These are phyloP conservation scores for Boletus subparvulus DNA, from an alignment of 768 basidiomycete species.

Conservation along the genomic window DNA sequence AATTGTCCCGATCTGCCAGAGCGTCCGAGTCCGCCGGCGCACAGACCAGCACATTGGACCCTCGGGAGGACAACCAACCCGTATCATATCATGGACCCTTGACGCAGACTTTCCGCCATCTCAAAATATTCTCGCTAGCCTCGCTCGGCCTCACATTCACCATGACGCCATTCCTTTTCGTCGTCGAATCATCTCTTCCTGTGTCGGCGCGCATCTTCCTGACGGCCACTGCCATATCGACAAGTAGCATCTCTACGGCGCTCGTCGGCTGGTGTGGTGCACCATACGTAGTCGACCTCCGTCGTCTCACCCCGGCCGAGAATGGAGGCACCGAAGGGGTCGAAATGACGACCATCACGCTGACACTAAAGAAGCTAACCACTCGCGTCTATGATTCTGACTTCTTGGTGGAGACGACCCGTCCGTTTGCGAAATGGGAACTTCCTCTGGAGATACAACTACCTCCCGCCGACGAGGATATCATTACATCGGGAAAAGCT, in stretches of 20 bases:
- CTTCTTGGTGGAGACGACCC: slow-evolving; percentile 63
- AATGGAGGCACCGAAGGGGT: slow-evolving; percentile 51
- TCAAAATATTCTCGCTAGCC: slow-evolving; percentile 82
- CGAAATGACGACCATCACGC: slow-evolving; percentile 67
- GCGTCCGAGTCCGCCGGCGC: neutral
- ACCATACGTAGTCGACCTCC: slow-evolving; percentile 71
- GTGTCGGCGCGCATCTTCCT: slow-evolving; percentile 64
- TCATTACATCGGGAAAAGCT: slow-evolving; percentile 29
- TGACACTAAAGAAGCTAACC: slow-evolving; percentile 56
- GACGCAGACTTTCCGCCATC: slow-evolving; percentile 64
- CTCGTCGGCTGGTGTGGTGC: slow-evolving; percentile 69
- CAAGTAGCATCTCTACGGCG: slow-evolving; percentile 71
- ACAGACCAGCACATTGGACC: slow-evolving; percentile 1
- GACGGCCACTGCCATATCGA: slow-evolving; percentile 66
- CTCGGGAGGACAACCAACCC: slow-evolving; percentile 5
- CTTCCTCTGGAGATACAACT: slow-evolving; percentile 56
- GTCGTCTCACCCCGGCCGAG: slow-evolving; percentile 46
- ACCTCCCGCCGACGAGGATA: slow-evolving; percentile 36
- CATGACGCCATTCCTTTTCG: slow-evolving; percentile 77
- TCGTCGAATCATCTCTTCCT: slow-evolving; percentile 77
- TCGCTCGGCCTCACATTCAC: slow-evolving; percentile 68
- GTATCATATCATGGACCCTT: slow-evolving; percentile 70
- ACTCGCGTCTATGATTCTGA: slow-evolving; percentile 75
- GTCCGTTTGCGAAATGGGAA: slow-evolving; percentile 82
- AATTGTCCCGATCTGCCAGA: slow-evolving; percentile 13